Percentiles rank a stretch among this genome's conserved stretches.
Conservation (phyloP, 2,329 filamentous ascomycete species). For the Trichoderma breve region DNA sequence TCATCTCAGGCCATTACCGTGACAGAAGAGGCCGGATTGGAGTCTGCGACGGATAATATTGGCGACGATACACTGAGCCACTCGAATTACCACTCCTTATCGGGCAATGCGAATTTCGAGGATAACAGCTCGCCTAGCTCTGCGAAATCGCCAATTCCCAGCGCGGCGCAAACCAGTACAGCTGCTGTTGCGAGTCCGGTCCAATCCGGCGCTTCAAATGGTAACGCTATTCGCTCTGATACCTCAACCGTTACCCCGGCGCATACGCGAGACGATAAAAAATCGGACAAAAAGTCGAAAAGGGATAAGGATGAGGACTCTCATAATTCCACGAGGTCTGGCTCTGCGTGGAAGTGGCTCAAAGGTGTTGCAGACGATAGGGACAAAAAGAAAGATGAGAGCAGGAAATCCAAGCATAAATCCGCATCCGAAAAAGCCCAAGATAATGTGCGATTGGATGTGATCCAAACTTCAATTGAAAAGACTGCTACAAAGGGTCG, state of each 20-base stretch:
- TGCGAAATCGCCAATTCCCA: slow-evolving; percentile 17
- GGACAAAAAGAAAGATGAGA: slow-evolving; percentile 58
- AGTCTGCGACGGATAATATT: slow-evolving; percentile 35
- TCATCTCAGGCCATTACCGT: slow-evolving; percentile 45
- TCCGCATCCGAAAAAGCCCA: slow-evolving; percentile 57
- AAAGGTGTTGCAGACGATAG: slow-evolving; percentile 72
- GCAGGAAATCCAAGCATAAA: slow-evolving; percentile 67
- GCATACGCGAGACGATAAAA: slow-evolving; percentile 63
- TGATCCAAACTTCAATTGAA: slow-evolving; percentile 86
- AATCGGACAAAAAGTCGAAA: slow-evolving; percentile 70
- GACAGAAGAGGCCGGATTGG: slow-evolving; percentile 38
- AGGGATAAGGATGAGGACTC: slow-evolving; percentile 66
- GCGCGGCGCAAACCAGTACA: slow-evolving; percentile 27
- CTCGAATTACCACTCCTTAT: not conserved
- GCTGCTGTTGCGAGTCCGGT: slow-evolving; percentile 38
- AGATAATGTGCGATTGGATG: slow-evolving; percentile 80
- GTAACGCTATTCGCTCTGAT: slow-evolving; percentile 67
- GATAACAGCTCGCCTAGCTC: not conserved
- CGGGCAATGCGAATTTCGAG: not conserved
- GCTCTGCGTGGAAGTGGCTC: slow-evolving; percentile 68
- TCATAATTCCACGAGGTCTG: slow-evolving; percentile 68
- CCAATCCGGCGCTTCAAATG: slow-evolving; percentile 64
- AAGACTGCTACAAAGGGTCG: slow-evolving; percentile 62
- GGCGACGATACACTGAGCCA: not conserved
- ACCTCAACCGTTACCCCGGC: slow-evolving; percentile 76